A percentile compares a stretch with the other conserved stretches of the same genome.
Evolutionary conservation across 176 grass and related monocot genomes (phyloP).

Genomic region (Paspalum notatum): DNA sequence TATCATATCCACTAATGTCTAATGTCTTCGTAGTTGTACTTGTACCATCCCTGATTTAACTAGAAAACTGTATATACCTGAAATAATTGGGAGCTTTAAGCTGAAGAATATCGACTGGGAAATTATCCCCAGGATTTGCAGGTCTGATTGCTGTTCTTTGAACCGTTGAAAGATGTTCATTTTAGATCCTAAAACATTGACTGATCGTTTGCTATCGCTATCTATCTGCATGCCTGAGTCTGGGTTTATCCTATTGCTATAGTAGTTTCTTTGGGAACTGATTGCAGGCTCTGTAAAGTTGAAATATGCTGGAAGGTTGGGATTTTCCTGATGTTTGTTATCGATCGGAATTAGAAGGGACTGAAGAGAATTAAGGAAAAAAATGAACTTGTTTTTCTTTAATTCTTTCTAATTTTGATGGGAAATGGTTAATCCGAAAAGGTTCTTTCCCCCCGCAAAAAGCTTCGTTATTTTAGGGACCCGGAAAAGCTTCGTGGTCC

Average conservation of each 20-base stretch:
- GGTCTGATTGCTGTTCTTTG: not conserved
- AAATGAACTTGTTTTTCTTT: no score
- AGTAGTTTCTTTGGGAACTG: not conserved
- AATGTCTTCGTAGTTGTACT: constrained; percentile 27
- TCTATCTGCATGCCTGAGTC: not conserved
- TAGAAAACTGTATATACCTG: constrained; percentile 48
- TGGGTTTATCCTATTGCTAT: not conserved
- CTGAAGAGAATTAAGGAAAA: no score
- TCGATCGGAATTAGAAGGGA: no score
- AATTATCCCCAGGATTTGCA: not conserved
- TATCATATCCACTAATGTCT: constrained; percentile 52
- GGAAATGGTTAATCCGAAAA: no score
- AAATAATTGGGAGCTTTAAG: constrained; percentile 39
- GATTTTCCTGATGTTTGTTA: not conserved
- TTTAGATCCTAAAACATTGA: not conserved
- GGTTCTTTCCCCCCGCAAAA: no score
- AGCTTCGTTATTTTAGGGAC: not conserved
- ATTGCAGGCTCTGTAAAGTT: not conserved
- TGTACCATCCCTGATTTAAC: not conserved
- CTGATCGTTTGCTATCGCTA: not conserved
- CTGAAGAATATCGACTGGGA: not conserved
- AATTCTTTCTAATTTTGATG: no score
- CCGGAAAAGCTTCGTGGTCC: not conserved
- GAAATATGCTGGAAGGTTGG: not conserved
- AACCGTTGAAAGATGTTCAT: not conserved